These are phyloP conservation scores for Neohortaea acidophila DNA, from an alignment of 495 filamentous ascomycete genomes.

Conservation along the genomic window DNA sequence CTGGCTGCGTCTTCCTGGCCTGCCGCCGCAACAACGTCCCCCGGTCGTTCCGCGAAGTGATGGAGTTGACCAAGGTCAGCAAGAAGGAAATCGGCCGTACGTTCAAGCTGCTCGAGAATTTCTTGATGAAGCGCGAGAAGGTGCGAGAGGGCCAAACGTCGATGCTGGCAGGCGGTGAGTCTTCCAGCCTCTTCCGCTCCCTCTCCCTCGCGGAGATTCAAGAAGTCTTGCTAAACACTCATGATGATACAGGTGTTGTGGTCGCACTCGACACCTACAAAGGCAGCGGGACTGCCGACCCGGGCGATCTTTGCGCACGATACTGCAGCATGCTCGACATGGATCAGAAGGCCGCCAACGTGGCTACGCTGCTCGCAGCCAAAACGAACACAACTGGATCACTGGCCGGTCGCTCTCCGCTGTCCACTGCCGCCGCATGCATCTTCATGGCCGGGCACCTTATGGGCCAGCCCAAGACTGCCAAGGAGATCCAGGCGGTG, in stretches of 20 bases:
- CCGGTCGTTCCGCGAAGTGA: constrained; percentile 86
- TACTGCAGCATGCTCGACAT: constrained; percentile 73
- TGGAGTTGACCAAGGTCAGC: constrained; percentile 75
- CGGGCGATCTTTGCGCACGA: constrained; percentile 71
- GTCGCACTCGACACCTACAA: constrained; percentile 46
- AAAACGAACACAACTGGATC: constrained; percentile 55
- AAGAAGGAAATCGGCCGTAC: constrained; percentile 95
- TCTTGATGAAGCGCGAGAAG: constrained; percentile 40
- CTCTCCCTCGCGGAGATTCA: not conserved
- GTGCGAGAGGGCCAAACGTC: constrained; percentile 41
- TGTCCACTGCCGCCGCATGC: constrained; percentile 85
- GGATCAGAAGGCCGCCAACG: constrained; percentile 47
- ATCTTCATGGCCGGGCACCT: constrained; percentile 89
- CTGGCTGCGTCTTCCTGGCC: constrained; percentile 92
- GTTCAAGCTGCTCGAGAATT: constrained; percentile 84
- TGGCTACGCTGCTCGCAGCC: constrained; percentile 59
- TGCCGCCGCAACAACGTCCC: constrained; percentile 77
- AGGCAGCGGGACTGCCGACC: constrained; percentile 62
- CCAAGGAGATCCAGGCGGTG: constrained; percentile 69
- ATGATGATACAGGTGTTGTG: constrained; percentile 22
- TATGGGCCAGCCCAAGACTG: constrained; percentile 57
- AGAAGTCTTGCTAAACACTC: not conserved
- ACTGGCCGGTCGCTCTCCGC: constrained; percentile 80
- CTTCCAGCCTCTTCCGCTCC: constrained; percentile 1
- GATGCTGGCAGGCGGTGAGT: constrained; percentile 37